phyloP scores from a whole-genome alignment of 176 grass and related monocot genomes.

The Carex scoparia region DNA sequence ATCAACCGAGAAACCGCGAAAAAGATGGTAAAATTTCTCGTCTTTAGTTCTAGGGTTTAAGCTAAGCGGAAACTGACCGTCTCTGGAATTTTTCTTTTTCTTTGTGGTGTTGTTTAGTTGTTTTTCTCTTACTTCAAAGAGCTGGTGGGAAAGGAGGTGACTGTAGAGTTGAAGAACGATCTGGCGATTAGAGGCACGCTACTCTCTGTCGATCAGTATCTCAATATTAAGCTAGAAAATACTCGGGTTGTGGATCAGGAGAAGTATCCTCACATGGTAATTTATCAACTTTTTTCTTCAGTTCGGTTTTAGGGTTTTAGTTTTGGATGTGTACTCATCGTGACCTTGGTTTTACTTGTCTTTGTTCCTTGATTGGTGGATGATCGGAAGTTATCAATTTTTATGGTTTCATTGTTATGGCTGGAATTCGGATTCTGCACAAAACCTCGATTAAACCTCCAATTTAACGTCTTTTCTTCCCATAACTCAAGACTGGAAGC shows the following conservation, averaged over 20 bases:
- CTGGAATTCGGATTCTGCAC: background rate
- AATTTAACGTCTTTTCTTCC: background rate
- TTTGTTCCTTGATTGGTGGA: background rate
- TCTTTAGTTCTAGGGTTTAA: constrained; percentile 19
- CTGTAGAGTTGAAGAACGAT: constrained; percentile 93
- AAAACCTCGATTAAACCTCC: background rate
- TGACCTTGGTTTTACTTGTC: background rate
- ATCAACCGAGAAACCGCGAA: constrained; percentile 7
- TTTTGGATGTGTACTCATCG: background rate
- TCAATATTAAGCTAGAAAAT: constrained; percentile 99
- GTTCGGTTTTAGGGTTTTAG: constrained; percentile 1
- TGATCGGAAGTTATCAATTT: background rate
- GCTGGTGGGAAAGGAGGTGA: constrained; percentile 96
- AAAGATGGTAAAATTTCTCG: background rate
- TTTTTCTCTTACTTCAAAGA: constrained; percentile 99
- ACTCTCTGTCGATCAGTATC: constrained; percentile 90
- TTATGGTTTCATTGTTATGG: background rate
- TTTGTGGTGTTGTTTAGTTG: constrained; percentile 32
- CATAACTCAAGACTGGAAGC: background rate
- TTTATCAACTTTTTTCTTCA: background rate
- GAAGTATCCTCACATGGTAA: constrained; percentile 96
- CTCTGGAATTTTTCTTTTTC: background rate
- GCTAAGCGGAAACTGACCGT: background rate
- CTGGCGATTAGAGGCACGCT: constrained; percentile 84
- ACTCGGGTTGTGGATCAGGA: constrained; percentile 81